Evolutionary conservation across 768 basidiomycete genomes (phyloP).

Genomic region (Pleurotus salmoneostramineus): DNA sequence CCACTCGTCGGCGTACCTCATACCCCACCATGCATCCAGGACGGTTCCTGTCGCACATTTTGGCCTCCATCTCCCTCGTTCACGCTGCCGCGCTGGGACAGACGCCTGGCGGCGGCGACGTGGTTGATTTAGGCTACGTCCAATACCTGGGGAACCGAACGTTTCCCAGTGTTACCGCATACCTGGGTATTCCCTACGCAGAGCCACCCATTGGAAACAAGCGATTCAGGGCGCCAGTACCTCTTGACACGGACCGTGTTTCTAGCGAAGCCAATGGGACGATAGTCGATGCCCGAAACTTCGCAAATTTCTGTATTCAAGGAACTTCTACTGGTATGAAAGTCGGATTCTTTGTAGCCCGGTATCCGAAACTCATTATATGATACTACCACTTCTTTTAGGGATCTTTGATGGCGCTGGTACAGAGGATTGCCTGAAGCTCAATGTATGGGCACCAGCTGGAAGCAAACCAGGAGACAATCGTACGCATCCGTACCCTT

Average conservation of each 20-base stretch:
- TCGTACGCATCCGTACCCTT: constrained; percentile 27
- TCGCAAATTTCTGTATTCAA: constrained; percentile 60
- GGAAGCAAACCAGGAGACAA: constrained; percentile 42
- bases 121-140: constrained; percentile 57
- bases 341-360: neutral
- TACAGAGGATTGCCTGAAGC: constrained; percentile 62
- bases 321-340: constrained; percentile 38
- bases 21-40: neutral
- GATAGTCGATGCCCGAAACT: constrained; percentile 44
- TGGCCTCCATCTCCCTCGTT: neutral
- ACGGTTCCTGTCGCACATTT: neutral
- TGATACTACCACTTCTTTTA: constrained; percentile 20
- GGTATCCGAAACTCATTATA: neutral
- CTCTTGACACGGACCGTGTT: constrained; percentile 45
- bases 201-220: constrained; percentile 51
- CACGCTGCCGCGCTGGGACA: neutral
- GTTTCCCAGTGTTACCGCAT: constrained; percentile 50
- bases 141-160: constrained; percentile 51
- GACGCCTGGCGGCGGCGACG: constrained; percentile 10
- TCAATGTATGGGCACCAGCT: constrained; percentile 58
- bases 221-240: constrained; percentile 49
- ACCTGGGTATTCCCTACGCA: constrained; percentile 58
- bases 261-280: constrained; percentile 25
- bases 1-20: neutral
- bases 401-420: constrained; percentile 61